Conservation (phyloP, 805 yeast genomes). For the Zygosaccharomyces gambellarensis region DNA sequence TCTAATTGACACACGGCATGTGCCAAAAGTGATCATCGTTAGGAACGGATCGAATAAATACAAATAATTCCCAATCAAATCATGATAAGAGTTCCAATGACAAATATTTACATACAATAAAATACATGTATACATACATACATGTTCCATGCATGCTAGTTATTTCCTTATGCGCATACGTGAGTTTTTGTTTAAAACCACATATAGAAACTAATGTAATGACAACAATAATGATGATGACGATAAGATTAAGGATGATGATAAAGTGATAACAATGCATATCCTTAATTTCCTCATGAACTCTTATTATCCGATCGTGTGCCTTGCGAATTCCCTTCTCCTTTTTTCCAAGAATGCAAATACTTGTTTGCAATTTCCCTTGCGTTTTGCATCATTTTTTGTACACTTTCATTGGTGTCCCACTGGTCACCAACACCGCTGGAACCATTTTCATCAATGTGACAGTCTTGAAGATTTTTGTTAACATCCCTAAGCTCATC, state of each 20-base stretch:
- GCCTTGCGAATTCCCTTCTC: conserved; percentile 9
- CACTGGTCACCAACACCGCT: conserved; percentile 2
- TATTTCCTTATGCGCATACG: not conserved
- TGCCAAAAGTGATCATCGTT: not conserved
- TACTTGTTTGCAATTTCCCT: conserved; percentile 23
- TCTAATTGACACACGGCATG: not conserved
- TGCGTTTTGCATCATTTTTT: conserved; percentile 25
- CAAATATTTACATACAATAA: not conserved
- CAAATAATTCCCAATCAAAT: not conserved
- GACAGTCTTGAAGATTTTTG: conserved; percentile 12
- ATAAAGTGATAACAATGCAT: not conserved
- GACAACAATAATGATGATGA: not conserved
- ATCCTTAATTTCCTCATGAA: conserved; percentile 1
- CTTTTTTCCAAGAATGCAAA: conserved; percentile 25
- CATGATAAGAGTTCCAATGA: not conserved
- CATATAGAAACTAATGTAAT: not conserved
- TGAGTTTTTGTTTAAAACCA: not conserved
- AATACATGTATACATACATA: not conserved
- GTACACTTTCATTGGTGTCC: conserved; percentile 19
- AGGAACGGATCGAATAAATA: not conserved
- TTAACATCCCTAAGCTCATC: conserved; percentile 12
- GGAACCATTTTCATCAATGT: conserved; percentile 10
- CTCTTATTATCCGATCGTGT: conserved; percentile 1
- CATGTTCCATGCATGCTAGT: not conserved
- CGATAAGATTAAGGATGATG: not conserved